Conservation (phyloP, 768 basidiomycete genomes). For the Chiua virens region DNA sequence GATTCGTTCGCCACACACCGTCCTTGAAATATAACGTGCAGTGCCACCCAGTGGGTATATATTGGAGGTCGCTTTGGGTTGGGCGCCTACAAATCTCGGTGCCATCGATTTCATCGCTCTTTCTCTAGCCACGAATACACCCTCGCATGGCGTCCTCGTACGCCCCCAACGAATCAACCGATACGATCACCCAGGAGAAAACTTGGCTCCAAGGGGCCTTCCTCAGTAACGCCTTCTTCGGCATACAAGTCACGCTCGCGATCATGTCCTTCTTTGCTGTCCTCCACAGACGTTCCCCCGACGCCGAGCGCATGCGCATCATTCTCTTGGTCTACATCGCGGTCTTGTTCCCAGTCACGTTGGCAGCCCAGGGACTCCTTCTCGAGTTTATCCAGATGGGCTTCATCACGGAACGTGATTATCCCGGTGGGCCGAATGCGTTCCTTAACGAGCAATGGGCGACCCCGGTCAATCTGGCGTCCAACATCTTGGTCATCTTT, state of each 20-base stretch:
- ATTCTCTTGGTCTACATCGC: slow-evolving; percentile 1
- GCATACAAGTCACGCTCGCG: slow-evolving; percentile 5
- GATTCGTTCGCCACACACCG: too few relatives aligned
- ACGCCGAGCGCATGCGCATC: not conserved
- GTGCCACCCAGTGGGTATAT: too few relatives aligned
- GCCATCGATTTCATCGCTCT: too few relatives aligned
- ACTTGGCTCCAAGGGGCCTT: slow-evolving; percentile 11
- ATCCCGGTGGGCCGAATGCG: slow-evolving; percentile 28
- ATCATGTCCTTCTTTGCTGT: slow-evolving; percentile 1
- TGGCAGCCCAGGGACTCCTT: not conserved
- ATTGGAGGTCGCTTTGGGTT: too few relatives aligned
- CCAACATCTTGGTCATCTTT: not conserved
- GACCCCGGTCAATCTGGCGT: not conserved
- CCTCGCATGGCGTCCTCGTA: too few relatives aligned
- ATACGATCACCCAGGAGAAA: slow-evolving; percentile 1
- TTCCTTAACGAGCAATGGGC: slow-evolving; percentile 16
- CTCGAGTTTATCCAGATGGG: slow-evolving; percentile 22
- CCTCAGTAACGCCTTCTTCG: slow-evolving; percentile 13
- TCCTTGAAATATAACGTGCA: too few relatives aligned
- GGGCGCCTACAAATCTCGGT: too few relatives aligned
- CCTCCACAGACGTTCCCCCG: not conserved
- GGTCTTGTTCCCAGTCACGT: slow-evolving; percentile 4
- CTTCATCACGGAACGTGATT: slow-evolving; percentile 29
- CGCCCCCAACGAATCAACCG: too few relatives aligned
- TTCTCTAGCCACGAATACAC: too few relatives aligned